Evolutionary conservation across 805 yeast species (phyloP).

Genomic region (Barnettozyma botsteinii): DNA sequence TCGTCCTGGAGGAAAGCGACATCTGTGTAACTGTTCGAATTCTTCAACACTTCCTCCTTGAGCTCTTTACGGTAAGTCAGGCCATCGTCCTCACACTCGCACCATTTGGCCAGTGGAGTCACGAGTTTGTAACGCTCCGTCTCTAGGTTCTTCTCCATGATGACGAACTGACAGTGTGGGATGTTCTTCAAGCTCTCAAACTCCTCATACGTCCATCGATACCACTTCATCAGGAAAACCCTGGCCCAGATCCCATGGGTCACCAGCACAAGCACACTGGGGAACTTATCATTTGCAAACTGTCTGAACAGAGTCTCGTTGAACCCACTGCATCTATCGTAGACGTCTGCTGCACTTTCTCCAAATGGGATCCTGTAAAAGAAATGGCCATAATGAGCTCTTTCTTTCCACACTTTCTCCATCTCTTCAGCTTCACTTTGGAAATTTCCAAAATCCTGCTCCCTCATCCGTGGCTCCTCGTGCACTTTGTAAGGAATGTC

Average conservation of each 20-base stretch:
- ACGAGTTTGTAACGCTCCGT: slow-evolving; percentile 49
- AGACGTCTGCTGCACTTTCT: slow-evolving; percentile 94
- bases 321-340: slow-evolving; percentile 84
- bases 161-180: slow-evolving; percentile 77
- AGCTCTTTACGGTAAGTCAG: slow-evolving; percentile 15
- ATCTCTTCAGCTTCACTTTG: slow-evolving; percentile 72
- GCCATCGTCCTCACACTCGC: slow-evolving; percentile 34
- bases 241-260: slow-evolving; percentile 95
- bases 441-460: slow-evolving; percentile 93
- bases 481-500: slow-evolving; percentile 47
- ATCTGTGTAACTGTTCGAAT: slow-evolving; percentile 23
- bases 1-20: slow-evolving; percentile 13
- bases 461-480: slow-evolving; percentile 90
- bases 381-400: slow-evolving; percentile 84
- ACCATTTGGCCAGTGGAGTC: slow-evolving; percentile 70
- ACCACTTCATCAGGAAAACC: slow-evolving; percentile 92
- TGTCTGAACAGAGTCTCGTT: slow-evolving; percentile 83
- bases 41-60: slow-evolving; percentile 20
- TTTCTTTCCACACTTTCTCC: slow-evolving; percentile 75
- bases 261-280: slow-evolving; percentile 77
- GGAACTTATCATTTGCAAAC: slow-evolving; percentile 62
- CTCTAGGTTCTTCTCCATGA: slow-evolving; percentile 58
- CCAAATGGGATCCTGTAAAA: slow-evolving; percentile 91
- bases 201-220: slow-evolving; percentile 84
- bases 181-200: slow-evolving; percentile 80